Percentiles rank a stretch among this genome's conserved stretches.
Evolutionary conservation across 306 rosid genomes (phyloP).

Genomic region (Castanea sativa): DNA sequence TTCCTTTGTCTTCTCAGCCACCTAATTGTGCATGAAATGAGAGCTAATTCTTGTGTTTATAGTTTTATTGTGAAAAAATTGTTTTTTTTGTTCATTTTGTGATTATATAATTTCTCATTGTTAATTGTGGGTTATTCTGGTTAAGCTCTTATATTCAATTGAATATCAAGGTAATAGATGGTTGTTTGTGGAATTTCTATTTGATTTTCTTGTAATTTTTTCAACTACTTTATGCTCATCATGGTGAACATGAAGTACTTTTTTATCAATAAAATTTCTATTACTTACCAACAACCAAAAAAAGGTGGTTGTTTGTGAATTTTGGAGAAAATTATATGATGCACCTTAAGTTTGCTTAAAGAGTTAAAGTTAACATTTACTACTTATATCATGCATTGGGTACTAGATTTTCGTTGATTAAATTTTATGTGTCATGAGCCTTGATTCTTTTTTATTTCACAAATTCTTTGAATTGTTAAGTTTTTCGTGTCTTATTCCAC

Average conservation of each 20-base stretch:
- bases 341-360: background rate
- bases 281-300: too few relatives aligned
- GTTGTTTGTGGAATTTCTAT: background rate
- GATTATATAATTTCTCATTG: background rate
- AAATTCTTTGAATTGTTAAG: background rate
- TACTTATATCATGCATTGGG: background rate
- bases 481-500: background rate
- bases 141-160: background rate
- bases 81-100: background rate
- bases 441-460: background rate
- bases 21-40: background rate
- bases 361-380: background rate
- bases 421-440: background rate
- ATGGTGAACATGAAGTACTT: too few relatives aligned
- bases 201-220: background rate
- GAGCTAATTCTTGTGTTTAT: background rate
- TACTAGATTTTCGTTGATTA: background rate
- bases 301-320: background rate
- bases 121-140: background rate
- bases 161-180: background rate
- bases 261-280: too few relatives aligned
- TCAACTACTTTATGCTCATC: background rate
- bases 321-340: background rate
- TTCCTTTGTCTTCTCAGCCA: background rate
- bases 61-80: background rate